Evolutionary conservation across 352 stramenopile species (phyloP), one percentile per base, ranked within the genome.

Genomic region (Globisporangium rhizosaccharum): DNA sequence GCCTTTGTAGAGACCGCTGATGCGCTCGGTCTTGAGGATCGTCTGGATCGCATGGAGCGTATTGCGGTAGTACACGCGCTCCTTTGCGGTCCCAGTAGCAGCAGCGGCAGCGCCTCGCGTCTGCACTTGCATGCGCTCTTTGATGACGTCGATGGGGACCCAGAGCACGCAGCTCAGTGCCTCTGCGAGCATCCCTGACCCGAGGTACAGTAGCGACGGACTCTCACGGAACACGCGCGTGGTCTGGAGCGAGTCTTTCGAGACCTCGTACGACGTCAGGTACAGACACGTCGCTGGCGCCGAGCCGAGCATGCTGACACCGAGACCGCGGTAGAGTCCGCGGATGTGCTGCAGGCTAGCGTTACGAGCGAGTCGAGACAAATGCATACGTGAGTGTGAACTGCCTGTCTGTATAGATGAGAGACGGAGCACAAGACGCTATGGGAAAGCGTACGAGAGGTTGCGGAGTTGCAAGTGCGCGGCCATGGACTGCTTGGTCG

Each of bases 131-230:
- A 99, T 89, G 57, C 97, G 85, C 73, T 99, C 97, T 67, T 99
- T 99, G 37, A 99, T 87, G 39, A 99, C 96, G 66, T 99, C 97
- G 33, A 99, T 96, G n/a, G 97, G 97, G n/a, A 99, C 96, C 79
- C 96, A 99, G 20, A 99, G 73, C 36, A 99, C 82, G 65, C 97
- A 99, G 58, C 92, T 91, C 18, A 91, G 36, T 17, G 82, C 77
- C 57, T 94, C 84, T 2, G 84, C 84, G 8, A 85, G 42, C 73
- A 94, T 89, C 9, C 84, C 84, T 0, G 79, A 73, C 0, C 80
- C 71, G n/a, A 94, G 66, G 45, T 88, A 91, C 49, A 88, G 57
- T 46, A 94, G 58, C 58, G 84, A 87, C 47, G 79, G 75, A 33
- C 63, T 75, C 3, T 65, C 52, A 23, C 67, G 67, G 51, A 90